Evolutionary conservation across 106 monocot species (phyloP).

Genomic region (Cymbidium sinense): DNA sequence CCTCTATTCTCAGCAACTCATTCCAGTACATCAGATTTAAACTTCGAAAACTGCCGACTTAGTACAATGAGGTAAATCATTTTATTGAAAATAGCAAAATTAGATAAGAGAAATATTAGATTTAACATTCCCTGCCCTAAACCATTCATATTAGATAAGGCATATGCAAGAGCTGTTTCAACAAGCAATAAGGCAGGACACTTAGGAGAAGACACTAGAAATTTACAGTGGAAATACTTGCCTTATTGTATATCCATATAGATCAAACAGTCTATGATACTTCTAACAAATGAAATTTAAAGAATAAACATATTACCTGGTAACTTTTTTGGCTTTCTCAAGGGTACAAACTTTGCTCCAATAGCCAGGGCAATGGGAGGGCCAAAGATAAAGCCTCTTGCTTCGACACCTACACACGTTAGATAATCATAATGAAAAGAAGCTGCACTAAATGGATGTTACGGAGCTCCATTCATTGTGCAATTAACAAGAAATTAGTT

Average conservation of each 20-base stretch:
- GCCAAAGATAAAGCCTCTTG: constrained; percentile 85
- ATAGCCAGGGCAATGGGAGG: constrained; percentile 78
- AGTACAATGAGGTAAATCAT: too few species aligned
- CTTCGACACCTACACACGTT: constrained; percentile 52
- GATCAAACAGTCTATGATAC: neutral
- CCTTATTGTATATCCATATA: neutral
- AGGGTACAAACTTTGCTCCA: constrained; percentile 82
- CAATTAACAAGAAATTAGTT: neutral
- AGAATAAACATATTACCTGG: constrained; percentile 35
- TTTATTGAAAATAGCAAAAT: neutral
- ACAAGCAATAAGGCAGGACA: neutral
- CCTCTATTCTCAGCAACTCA: too few species aligned
- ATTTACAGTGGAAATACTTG: neutral
- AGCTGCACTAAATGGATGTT: neutral
- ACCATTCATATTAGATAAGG: neutral
- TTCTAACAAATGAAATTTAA: neutral
- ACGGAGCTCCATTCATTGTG: neutral
- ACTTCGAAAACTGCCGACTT: too few species aligned
- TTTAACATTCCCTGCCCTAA: neutral
- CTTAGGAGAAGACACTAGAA: neutral
- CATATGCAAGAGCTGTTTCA: neutral
- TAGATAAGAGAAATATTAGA: neutral
- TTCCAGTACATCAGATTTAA: too few species aligned
- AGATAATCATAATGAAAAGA: constrained; percentile 2
- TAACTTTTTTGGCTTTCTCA: constrained; percentile 84